Percentiles rank a stretch among this genome's conserved stretches.
Evolutionary conservation across 2,329 filamentous ascomycete species (phyloP).

Genomic region (Epicoccum nigrum): DNA sequence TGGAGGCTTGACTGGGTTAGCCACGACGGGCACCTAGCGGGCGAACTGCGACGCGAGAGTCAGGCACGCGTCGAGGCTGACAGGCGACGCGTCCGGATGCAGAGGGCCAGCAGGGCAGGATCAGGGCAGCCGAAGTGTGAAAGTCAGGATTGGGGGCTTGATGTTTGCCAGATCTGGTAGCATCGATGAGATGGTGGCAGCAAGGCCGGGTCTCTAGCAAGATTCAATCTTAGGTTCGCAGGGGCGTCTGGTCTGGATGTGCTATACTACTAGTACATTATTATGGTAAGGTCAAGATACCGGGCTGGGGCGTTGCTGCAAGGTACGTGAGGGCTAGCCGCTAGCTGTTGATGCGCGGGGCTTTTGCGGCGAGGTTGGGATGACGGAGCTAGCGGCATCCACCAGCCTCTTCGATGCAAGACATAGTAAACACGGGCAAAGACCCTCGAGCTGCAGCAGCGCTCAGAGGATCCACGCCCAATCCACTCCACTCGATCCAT

Average conservation of each 20-base stretch:
- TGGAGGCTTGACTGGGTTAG: too few species aligned
- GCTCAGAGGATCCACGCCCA: conserved; percentile 2
- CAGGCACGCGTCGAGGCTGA: neutral
- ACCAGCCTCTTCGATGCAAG: conserved; percentile 12
- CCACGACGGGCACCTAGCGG: neutral
- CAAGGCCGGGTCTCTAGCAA: neutral
- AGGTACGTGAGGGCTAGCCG: conserved; percentile 5
- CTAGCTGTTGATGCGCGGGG: conserved; percentile 7
- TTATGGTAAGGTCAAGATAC: conserved; percentile 1
- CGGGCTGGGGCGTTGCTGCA: conserved; percentile 4
- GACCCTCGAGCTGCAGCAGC: conserved; percentile 4
- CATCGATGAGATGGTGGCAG: neutral
- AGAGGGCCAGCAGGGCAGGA: neutral
- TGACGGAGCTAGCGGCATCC: conserved; percentile 2
- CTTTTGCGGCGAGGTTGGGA: conserved; percentile 14
- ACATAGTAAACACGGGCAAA: conserved; percentile 10
- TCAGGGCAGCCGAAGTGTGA: neutral
- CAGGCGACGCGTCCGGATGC: neutral
- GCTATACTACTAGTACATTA: too few species aligned
- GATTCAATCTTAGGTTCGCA: too few species aligned
- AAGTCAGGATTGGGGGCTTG: neutral
- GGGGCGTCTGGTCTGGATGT: neutral
- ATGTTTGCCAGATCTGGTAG: neutral
- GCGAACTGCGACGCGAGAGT: neutral
- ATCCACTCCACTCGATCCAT: neutral